Conservation (phyloP, 768 basidiomycete species). For the Lanmaoa rubissima region DNA sequence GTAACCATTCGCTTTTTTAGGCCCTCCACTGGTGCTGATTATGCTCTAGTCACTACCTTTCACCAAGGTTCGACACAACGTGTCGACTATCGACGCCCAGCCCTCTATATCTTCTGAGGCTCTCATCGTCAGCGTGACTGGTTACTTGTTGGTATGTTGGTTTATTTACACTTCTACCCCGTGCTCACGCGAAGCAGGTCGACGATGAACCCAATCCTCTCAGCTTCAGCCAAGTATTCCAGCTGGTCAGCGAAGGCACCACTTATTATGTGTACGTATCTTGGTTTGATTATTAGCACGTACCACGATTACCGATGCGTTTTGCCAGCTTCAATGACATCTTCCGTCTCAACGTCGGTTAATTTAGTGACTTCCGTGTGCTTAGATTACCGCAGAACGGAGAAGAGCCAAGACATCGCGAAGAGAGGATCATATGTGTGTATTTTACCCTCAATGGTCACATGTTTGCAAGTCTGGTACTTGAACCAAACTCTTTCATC, state of each 20-base stretch:
- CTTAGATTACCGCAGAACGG: constrained; percentile 1
- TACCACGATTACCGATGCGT: constrained; percentile 7
- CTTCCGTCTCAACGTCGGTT: constrained; percentile 84
- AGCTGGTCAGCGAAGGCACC: constrained; percentile 71
- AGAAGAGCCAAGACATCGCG: constrained; percentile 17
- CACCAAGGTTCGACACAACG: constrained; percentile 72
- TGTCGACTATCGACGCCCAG: constrained; percentile 85
- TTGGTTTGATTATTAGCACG: background rate
- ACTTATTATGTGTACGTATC: constrained; percentile 82
- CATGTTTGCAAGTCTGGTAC: constrained; percentile 5
- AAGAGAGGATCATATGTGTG: constrained; percentile 9
- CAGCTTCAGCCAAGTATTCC: constrained; percentile 91
- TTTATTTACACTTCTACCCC: background rate
- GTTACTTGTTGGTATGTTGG: constrained; percentile 63
- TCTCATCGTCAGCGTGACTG: constrained; percentile 86
- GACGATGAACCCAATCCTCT: constrained; percentile 80
- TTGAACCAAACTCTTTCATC: background rate
- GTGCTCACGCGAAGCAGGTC: constrained; percentile 47
- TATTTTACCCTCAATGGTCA: constrained; percentile 14
- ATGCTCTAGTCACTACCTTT: constrained; percentile 68
- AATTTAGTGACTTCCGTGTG: constrained; percentile 3
- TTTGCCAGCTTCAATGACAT: constrained; percentile 73
- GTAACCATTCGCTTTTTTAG: constrained; percentile 38
- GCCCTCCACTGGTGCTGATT: background rate
- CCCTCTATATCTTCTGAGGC: constrained; percentile 62